Base-by-base conservation (phyloP, 163 green algal genomes). In the Prototheca cutis region DNA sequence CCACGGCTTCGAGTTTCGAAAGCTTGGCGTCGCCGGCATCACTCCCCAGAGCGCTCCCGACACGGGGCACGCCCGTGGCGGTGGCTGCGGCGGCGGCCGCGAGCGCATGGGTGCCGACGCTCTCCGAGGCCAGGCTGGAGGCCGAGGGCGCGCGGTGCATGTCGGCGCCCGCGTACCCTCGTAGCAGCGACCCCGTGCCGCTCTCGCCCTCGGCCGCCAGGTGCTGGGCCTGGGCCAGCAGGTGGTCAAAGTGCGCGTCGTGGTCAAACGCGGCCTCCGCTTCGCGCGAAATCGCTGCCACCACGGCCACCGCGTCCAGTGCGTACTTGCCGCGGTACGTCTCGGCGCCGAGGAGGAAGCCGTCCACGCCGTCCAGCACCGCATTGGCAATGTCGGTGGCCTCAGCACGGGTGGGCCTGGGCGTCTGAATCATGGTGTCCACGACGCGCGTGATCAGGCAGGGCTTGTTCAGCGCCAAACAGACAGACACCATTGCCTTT, bases 311-410 rank as follows among this genome's bases (percentile, higher is more conserved):
- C 0, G 78, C 83, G 40, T 84, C 75, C 31, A 87, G 63, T 3
- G 83, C 73, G 66, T 89, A 89, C 61, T 74, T 66, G 17, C 75
- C 75, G 2, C 81, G 66, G 77, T 88, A 85, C 2, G 86, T 91
- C 72, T 91, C 86, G 15, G 78, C 80, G 32, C 82, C 84, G 55
- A 95, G 75, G 52, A 90, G 76, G 59, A 94, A 80, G 65, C 74
- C 78, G 52, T 94, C 86, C 17, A 80, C 83, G 33, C 90, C 89
- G 62, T 96, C 88, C 49, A 96, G 75, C 58, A 94, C 83, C 42
- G 85, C 80, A 63, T 94, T 95, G 68, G 85, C 84, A 25, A 95
- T 82, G 70, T 95, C 87, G 6, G 82, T 92, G 4, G 83, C 84
- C 68, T 93, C 85, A n/a, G 85, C 85, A 40, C 76, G 70, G 23